These are phyloP conservation scores for Ascochyta pisi DNA, from an alignment of 2,329 filamentous ascomycete species.

Conservation along the genomic window DNA sequence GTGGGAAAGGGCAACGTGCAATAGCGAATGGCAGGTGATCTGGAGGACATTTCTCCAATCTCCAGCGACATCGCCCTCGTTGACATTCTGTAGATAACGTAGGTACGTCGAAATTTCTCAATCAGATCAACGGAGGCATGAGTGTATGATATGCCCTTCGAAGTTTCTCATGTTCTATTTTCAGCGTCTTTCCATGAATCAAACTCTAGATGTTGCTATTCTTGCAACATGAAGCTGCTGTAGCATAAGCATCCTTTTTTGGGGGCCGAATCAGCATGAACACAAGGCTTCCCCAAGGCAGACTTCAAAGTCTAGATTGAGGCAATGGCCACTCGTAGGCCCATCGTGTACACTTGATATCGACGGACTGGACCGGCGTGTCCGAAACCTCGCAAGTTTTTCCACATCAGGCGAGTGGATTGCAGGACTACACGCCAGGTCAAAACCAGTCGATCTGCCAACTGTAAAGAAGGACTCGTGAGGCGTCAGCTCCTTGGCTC, in stretches of 20 bases:
- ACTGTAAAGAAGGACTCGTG: not conserved
- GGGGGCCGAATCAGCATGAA: slow-evolving; percentile 3
- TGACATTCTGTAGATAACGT: not conserved
- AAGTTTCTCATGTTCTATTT: slow-evolving; percentile 2
- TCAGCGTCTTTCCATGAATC: not conserved
- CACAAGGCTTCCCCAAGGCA: not conserved
- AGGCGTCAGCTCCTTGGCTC: not conserved
- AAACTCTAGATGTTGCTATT: not conserved
- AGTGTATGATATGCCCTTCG: slow-evolving; percentile 9
- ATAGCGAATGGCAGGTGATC: not conserved
- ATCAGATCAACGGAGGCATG: slow-evolving; percentile 2
- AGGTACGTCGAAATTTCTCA: not conserved
- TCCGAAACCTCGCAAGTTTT: not conserved
- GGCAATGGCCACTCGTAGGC: not conserved
- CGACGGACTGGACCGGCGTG: not conserved
- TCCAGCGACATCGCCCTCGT: not conserved
- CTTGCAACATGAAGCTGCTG: not conserved
- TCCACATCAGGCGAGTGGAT: not conserved
- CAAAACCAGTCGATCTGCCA: not conserved
- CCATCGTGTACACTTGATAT: not conserved
- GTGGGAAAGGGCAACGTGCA: not conserved
- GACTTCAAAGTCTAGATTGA: not conserved
- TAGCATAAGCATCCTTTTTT: slow-evolving; percentile 1
- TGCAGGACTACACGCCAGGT: not conserved
- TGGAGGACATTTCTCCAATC: not conserved